Conservation (phyloP, 371 early-diverging fungal species). For the Entomophthora muscae region DNA sequence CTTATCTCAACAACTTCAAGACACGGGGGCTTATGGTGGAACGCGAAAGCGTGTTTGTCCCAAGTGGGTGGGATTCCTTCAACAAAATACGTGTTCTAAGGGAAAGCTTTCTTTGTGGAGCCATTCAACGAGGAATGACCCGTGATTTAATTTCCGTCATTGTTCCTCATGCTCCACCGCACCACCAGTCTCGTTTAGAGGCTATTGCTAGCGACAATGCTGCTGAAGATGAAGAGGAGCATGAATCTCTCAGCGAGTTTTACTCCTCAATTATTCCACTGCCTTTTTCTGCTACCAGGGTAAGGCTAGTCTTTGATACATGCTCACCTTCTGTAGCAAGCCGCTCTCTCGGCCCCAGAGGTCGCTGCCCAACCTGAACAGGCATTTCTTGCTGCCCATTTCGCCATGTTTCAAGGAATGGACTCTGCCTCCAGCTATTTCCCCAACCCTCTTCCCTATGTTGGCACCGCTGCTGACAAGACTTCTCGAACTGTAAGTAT, state of each 20-base stretch:
- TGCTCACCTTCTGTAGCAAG: not conserved
- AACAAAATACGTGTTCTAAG: conserved; percentile 59
- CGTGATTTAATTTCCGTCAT: conserved; percentile 18
- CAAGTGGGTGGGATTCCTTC: conserved; percentile 86
- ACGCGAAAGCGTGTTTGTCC: conserved; percentile 70
- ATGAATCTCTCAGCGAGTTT: not conserved
- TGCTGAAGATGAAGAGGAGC: not conserved
- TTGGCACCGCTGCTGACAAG: conserved; percentile 1
- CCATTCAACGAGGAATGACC: conserved; percentile 34
- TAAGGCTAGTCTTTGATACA: not conserved
- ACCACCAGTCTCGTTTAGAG: not conserved
- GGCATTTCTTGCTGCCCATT: conserved; percentile 5
- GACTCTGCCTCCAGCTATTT: not conserved
- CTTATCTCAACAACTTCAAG: conserved; percentile 21
- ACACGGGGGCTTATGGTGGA: conserved; percentile 64
- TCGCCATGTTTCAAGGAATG: conserved; percentile 2
- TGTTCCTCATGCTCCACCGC: not conserved
- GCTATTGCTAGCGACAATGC: not conserved
- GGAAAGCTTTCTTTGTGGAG: conserved; percentile 51
- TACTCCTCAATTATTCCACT: not conserved
- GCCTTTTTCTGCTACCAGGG: not conserved
- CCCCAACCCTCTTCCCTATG: not conserved
- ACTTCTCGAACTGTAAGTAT: not conserved
- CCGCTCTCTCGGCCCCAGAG: not conserved
- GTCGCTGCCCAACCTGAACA: conserved; percentile 8